A percentile compares a stretch with the other conserved stretches of the same genome.
Evolutionary conservation across 345 rosid species (phyloP).

Genomic region (Sonneratia alba): DNA sequence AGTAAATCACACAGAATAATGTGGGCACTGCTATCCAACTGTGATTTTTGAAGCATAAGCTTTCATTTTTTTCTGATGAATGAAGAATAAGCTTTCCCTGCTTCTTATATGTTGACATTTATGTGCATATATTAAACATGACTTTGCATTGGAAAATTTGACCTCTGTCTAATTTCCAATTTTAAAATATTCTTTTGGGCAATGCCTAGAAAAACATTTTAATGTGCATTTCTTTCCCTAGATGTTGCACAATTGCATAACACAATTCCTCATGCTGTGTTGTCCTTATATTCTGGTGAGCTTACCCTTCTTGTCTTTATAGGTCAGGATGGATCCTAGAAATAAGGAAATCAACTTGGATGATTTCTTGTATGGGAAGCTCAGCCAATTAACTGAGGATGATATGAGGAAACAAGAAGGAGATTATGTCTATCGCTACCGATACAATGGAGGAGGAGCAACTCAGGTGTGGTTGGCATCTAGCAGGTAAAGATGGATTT

Average conservation of each 20-base stretch:
- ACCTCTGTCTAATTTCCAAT: background rate
- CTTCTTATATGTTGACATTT: background rate
- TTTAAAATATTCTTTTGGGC: background rate
- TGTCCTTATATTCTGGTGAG: background rate
- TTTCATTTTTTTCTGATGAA: background rate
- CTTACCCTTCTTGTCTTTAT: constrained; percentile 14
- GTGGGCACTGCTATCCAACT: background rate
- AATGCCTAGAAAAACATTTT: background rate
- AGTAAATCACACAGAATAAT: too few relatives aligned
- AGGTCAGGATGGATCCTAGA: constrained; percentile 97
- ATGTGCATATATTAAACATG: background rate
- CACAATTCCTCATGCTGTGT: constrained; percentile 6
- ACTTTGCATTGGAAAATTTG: background rate
- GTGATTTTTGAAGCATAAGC: background rate
- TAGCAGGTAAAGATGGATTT: constrained; percentile 45
- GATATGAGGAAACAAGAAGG: constrained; percentile 89
- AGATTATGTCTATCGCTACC: constrained; percentile 84
- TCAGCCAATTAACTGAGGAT: constrained; percentile 56
- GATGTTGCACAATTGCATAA: background rate
- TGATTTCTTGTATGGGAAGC: constrained; percentile 50
- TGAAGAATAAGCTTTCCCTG: background rate
- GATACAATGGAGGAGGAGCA: constrained; percentile 97
- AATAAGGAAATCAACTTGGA: constrained; percentile 67
- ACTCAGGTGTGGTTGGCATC: constrained; percentile 97
- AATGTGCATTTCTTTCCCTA: background rate